Evolutionary conservation across 805 yeast genomes (phyloP).

Genomic region (Pichia nanzhaoensis): DNA sequence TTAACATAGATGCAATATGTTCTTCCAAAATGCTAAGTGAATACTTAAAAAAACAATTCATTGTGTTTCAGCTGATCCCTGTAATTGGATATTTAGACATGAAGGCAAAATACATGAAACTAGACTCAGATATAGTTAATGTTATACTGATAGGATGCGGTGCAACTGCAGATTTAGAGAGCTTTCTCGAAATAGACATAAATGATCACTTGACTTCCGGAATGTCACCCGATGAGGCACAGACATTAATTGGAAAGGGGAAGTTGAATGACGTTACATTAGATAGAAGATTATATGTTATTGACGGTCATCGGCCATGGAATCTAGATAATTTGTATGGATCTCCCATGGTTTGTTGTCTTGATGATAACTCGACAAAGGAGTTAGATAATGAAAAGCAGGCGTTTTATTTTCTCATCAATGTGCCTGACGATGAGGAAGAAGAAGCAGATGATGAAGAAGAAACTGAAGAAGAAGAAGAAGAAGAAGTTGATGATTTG

Average conservation of each 20-base stretch:
- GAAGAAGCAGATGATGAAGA: conserved; percentile 33
- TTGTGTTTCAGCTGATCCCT: conserved; percentile 85
- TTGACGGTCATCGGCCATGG: conserved; percentile 97
- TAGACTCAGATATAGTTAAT: conserved; percentile 72
- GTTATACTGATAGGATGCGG: conserved; percentile 89
- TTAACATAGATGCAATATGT: conserved; percentile 88
- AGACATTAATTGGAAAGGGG: neutral
- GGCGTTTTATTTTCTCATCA: conserved; percentile 54
- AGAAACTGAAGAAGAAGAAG: conserved; percentile 29
- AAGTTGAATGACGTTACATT: conserved; percentile 23
- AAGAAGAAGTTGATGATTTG: conserved; percentile 24
- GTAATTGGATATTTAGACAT: conserved; percentile 87
- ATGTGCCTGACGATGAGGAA: conserved; percentile 32
- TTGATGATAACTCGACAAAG: conserved; percentile 81
- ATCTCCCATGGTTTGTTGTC: conserved; percentile 65
- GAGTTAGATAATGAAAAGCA: conserved; percentile 47
- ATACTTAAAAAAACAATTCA: conserved; percentile 69
- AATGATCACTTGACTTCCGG: conserved; percentile 40
- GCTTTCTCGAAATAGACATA: conserved; percentile 58
- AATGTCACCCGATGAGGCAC: conserved; percentile 2
- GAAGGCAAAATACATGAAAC: conserved; percentile 47
- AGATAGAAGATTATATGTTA: conserved; percentile 62
- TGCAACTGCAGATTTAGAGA: conserved; percentile 79
- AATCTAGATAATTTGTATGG: conserved; percentile 89
- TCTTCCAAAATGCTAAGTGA: conserved; percentile 71